Conservation (phyloP, 352 stramenopile species). For the Plasmopara viticola region DNA sequence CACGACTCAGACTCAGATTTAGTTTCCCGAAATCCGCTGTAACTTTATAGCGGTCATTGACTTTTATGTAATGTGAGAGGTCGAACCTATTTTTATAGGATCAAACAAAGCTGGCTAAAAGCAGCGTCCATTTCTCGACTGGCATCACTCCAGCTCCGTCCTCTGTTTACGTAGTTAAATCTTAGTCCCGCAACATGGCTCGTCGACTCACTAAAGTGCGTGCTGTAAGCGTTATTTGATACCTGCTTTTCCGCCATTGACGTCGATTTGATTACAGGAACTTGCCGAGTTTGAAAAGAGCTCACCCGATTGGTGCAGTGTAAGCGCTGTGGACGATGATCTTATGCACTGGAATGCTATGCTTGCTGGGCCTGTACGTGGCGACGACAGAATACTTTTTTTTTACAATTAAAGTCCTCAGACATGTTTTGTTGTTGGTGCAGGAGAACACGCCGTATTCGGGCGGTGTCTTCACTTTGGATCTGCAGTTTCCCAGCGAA, state of each 20-base stretch:
- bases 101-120: not conserved
- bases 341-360: slow-evolving; percentile 90
- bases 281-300: slow-evolving; percentile 86
- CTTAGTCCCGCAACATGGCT: slow-evolving; percentile 38
- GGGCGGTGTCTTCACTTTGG: slow-evolving; percentile 90
- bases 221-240: not conserved
- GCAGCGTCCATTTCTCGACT: slow-evolving; percentile 24
- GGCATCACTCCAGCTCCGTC: slow-evolving; percentile 7
- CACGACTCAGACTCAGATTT: slow-evolving; percentile 5
- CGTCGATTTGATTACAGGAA: slow-evolving; percentile 38
- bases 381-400: too few species aligned
- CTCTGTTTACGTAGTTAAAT: not conserved
- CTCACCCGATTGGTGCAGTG: slow-evolving; percentile 86
- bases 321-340: slow-evolving; percentile 81
- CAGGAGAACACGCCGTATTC: slow-evolving; percentile 84
- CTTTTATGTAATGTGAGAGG: not conserved
- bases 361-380: slow-evolving; percentile 79
- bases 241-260: not conserved
- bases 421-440: slow-evolving; percentile 1
- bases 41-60: too few species aligned
- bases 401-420: not conserved
- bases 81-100: slow-evolving; percentile 1
- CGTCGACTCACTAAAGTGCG: slow-evolving; percentile 76
- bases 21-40: not conserved
- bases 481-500: slow-evolving; percentile 93